A percentile compares a stretch with the other conserved stretches of the same genome.
phyloP scores from a whole-genome alignment of 1,284 basidiomycete species.

The Melampsora americana region DNA sequence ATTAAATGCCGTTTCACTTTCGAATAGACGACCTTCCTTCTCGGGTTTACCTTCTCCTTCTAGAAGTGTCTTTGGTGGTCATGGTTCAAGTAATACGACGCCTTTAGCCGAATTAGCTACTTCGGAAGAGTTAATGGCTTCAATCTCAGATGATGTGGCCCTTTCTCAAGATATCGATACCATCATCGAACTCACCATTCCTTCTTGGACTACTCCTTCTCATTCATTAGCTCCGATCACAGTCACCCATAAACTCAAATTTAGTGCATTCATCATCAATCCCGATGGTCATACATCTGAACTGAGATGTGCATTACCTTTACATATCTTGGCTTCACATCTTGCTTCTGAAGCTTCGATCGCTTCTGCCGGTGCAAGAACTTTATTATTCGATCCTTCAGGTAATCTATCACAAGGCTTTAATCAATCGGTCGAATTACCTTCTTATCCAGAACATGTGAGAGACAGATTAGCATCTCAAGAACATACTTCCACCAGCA shows the following conservation, averaged over 20 bases:
- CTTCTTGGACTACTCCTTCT: constrained; percentile 60
- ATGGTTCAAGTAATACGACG: not conserved
- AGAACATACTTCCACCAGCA: constrained; percentile 63
- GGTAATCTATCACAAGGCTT: constrained; percentile 51
- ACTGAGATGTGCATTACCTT: constrained; percentile 80
- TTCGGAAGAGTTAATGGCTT: constrained; percentile 9
- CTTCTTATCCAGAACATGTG: constrained; percentile 80
- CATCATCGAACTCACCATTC: constrained; percentile 48
- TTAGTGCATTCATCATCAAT: constrained; percentile 56
- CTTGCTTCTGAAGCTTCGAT: constrained; percentile 71
- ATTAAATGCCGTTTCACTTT: constrained; percentile 29
- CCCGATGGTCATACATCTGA: constrained; percentile 65
- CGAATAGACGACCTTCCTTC: not conserved
- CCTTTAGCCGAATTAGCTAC: constrained; percentile 2
- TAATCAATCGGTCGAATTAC: constrained; percentile 64
- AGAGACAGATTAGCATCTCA: constrained; percentile 81
- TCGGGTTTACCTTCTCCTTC: not conserved
- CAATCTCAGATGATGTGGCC: constrained; percentile 45
- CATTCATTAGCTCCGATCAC: constrained; percentile 55
- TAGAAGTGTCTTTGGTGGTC: constrained; percentile 12
- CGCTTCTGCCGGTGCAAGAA: constrained; percentile 68
- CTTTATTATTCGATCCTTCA: constrained; percentile 61
- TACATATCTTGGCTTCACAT: constrained; percentile 71
- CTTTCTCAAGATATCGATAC: constrained; percentile 49
- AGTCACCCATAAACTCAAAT: constrained; percentile 48